Evolutionary conservation across 306 rosid genomes (phyloP).

Genomic region (Comarum palustre): DNA sequence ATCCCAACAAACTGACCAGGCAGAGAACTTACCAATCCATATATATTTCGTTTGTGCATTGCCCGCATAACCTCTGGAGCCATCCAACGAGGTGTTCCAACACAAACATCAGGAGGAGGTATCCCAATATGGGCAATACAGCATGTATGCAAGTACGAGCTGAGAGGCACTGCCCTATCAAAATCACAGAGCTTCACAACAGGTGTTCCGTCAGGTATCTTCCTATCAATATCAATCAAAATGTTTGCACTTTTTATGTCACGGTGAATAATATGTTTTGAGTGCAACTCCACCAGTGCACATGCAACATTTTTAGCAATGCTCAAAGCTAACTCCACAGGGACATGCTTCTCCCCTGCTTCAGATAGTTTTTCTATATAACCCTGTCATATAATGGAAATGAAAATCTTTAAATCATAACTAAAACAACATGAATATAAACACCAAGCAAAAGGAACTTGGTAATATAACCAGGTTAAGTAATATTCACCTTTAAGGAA

Average conservation of each 20-base stretch:
- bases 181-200: slow-evolving; percentile 94
- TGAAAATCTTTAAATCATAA: slow-evolving; percentile 12
- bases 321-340: slow-evolving; percentile 58
- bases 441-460: background rate
- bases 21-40: slow-evolving; percentile 72
- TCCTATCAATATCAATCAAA: slow-evolving; percentile 66
- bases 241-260: slow-evolving; percentile 92
- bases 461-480: background rate
- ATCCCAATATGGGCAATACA: slow-evolving; percentile 81
- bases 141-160: slow-evolving; percentile 73
- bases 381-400: slow-evolving; percentile 39
- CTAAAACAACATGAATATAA: background rate
- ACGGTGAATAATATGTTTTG: slow-evolving; percentile 89
- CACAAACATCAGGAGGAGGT: slow-evolving; percentile 75
- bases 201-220: slow-evolving; percentile 68
- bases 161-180: slow-evolving; percentile 90
- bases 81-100: slow-evolving; percentile 99
- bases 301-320: slow-evolving; percentile 78
- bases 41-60: slow-evolving; percentile 52
- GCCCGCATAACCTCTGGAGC: slow-evolving; percentile 93
- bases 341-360: slow-evolving; percentile 69
- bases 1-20: background rate
- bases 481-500: slow-evolving; percentile 65
- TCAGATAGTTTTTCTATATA: slow-evolving; percentile 61
- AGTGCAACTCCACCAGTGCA: slow-evolving; percentile 81